A percentile compares a stretch with the other conserved stretches of the same genome.
Evolutionary conservation across 2,329 filamentous ascomycete species (phyloP).

Genomic region (Arthrobotrys sinensis): DNA sequence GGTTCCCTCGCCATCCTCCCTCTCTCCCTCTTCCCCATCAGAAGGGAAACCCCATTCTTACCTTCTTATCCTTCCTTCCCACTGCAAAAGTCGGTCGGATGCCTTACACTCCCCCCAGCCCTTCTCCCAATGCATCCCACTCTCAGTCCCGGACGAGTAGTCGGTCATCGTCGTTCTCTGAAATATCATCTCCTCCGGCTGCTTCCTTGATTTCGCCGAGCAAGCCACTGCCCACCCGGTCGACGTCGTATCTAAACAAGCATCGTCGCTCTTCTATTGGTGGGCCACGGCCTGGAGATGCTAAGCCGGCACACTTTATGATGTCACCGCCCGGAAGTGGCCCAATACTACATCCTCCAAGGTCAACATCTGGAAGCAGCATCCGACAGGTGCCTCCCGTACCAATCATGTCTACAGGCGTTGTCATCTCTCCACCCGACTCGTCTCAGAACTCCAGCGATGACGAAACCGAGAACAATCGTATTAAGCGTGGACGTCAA

Average conservation of each 20-base stretch:
- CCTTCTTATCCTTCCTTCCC: slow-evolving; percentile 26
- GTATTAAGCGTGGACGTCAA: slow-evolving; percentile 66
- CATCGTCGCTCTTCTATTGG: slow-evolving; percentile 73
- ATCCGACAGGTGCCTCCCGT: slow-evolving; percentile 62
- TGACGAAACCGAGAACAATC: slow-evolving; percentile 74
- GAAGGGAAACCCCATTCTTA: slow-evolving; percentile 39
- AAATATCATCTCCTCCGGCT: slow-evolving; percentile 62
- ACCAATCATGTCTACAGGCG: slow-evolving; percentile 81
- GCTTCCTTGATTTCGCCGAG: slow-evolving; percentile 61
- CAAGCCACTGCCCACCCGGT: slow-evolving; percentile 72
- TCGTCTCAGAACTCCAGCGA: slow-evolving; percentile 86
- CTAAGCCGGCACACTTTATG: slow-evolving; percentile 64
- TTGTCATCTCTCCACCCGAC: slow-evolving; percentile 91
- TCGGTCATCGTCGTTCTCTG: slow-evolving; percentile 69
- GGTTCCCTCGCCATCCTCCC: background rate
- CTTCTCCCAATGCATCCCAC: slow-evolving; percentile 65
- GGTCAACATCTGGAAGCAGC: slow-evolving; percentile 70
- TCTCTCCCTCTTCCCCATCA: slow-evolving; percentile 8
- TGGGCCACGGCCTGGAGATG: slow-evolving; percentile 43
- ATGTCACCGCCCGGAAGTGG: slow-evolving; percentile 63
- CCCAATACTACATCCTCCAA: slow-evolving; percentile 67
- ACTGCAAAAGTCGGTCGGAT: slow-evolving; percentile 69
- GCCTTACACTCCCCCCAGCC: slow-evolving; percentile 86
- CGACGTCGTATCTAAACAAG: slow-evolving; percentile 77
- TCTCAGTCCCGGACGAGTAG: slow-evolving; percentile 61